These are phyloP conservation scores for Phytopythium helicoides DNA, from an alignment of 352 stramenopile genomes.

Conservation along the genomic window DNA sequence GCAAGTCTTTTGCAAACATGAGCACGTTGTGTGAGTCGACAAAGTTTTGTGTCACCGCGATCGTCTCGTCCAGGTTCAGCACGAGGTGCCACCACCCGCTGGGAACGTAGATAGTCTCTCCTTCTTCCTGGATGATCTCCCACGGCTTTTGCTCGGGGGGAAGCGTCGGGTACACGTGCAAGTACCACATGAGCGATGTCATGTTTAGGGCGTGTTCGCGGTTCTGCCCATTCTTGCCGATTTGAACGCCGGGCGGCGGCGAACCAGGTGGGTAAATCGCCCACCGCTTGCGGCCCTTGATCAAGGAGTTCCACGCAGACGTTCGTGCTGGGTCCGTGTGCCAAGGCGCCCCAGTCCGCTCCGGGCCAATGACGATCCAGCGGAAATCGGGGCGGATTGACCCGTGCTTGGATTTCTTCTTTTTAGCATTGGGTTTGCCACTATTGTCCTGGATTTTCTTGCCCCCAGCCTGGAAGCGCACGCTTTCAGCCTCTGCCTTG, in stretches of 20 bases:
- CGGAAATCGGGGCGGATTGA: conserved; percentile 65
- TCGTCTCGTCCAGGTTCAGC: conserved; percentile 93
- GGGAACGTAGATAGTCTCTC: conserved; percentile 96
- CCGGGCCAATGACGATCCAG: conserved; percentile 81
- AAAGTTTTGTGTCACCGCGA: conserved; percentile 97
- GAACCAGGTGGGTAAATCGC: conserved; percentile 92
- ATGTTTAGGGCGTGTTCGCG: conserved; percentile 67
- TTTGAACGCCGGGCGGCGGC: conserved; percentile 60
- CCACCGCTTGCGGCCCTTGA: conserved; percentile 95
- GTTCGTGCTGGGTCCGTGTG: conserved; percentile 95
- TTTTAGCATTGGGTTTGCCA: conserved; percentile 3
- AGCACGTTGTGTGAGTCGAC: conserved; percentile 82
- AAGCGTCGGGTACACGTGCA: conserved; percentile 84
- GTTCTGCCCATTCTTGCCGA: conserved; percentile 47
- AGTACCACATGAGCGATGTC: conserved; percentile 83
- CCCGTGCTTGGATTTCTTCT: conserved; percentile 30
- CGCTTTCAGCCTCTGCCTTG: conserved; percentile 13
- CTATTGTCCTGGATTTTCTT: conserved; percentile 18
- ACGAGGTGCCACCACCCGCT: conserved; percentile 98
- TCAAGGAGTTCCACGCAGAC: conserved; percentile 95
- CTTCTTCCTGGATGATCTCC: conserved; percentile 89
- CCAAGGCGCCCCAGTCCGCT: conserved; percentile 90
- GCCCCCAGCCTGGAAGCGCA: conserved; percentile 29
- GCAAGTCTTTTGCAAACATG: conserved; percentile 69
- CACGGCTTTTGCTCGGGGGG: conserved; percentile 65